Conservation (phyloP, 2,329 filamentous ascomycete genomes). For the Annulohypoxylon truncatum region DNA sequence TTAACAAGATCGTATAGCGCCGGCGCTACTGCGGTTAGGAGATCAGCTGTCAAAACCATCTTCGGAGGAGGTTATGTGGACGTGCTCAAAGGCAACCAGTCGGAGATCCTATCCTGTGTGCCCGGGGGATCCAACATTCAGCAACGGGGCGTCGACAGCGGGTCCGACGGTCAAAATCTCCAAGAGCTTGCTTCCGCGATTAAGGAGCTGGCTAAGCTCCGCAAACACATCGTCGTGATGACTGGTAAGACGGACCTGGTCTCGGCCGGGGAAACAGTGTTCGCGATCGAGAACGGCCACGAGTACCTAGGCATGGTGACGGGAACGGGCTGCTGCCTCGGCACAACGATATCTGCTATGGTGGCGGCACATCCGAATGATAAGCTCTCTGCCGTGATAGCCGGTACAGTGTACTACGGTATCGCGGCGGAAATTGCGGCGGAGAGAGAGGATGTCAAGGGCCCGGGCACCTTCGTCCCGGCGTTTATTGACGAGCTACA, state of each 20-base stretch:
- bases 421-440: constrained; percentile 77
- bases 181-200: constrained; percentile 73
- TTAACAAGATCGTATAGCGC: constrained; percentile 59
- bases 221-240: constrained; percentile 81
- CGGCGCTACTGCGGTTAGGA: constrained; percentile 81
- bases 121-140: constrained; percentile 53
- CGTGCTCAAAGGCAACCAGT: constrained; percentile 94
- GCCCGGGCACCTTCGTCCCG: constrained; percentile 88
- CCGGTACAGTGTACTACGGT: constrained; percentile 82
- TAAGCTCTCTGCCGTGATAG: constrained; percentile 77
- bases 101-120: constrained; percentile 84
- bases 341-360: constrained; percentile 82
- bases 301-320: constrained; percentile 76
- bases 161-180: constrained; percentile 61
- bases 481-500: constrained; percentile 82
- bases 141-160: constrained; percentile 89
- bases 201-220: constrained; percentile 71
- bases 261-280: constrained; percentile 76
- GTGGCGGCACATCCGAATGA: constrained; percentile 72
- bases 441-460: constrained; percentile 72
- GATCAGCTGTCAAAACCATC: constrained; percentile 76
- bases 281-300: constrained; percentile 82
- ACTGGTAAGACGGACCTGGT: constrained; percentile 84
- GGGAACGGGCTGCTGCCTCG: constrained; percentile 86
- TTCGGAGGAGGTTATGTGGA: constrained; percentile 81